Conservation (phyloP, 225 moss, liverwort and hornwort genomes). For the Polytrichum formosum region DNA sequence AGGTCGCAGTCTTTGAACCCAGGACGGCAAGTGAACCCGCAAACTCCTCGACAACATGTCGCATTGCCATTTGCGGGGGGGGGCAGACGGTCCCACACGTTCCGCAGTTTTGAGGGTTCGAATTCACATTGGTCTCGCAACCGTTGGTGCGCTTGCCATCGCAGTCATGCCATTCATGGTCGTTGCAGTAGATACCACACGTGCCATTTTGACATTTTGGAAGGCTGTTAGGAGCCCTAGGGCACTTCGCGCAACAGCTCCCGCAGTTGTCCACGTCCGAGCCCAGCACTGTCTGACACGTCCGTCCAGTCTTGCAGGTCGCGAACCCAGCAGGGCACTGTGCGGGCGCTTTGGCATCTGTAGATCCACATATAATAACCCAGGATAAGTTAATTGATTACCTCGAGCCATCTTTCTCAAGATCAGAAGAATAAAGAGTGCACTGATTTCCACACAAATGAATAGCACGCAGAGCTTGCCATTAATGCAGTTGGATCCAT, state of each 20-base stretch:
- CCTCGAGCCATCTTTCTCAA: no score
- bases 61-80: not conserved
- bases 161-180: not conserved
- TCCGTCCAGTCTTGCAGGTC: not conserved
- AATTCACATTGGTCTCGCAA: not conserved
- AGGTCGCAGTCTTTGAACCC: not conserved
- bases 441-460: no score
- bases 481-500: no score
- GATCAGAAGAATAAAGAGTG: no score
- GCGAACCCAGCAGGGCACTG: not conserved
- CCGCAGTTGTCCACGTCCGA: constrained; percentile 5
- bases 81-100: not conserved
- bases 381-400: no score
- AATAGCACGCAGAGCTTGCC: no score
- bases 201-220: not conserved
- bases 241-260: not conserved
- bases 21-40: not conserved
- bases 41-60: not conserved
- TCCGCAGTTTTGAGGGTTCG: not conserved
- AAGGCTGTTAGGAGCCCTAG: not conserved
- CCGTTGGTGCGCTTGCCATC: not conserved
- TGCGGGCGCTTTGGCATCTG: no score
- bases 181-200: not conserved
- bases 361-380: no score
- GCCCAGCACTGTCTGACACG: not conserved